These are phyloP conservation scores for Pythium rishiriense DNA, from an alignment of 352 stramenopile genomes.

Conservation along the genomic window DNA sequence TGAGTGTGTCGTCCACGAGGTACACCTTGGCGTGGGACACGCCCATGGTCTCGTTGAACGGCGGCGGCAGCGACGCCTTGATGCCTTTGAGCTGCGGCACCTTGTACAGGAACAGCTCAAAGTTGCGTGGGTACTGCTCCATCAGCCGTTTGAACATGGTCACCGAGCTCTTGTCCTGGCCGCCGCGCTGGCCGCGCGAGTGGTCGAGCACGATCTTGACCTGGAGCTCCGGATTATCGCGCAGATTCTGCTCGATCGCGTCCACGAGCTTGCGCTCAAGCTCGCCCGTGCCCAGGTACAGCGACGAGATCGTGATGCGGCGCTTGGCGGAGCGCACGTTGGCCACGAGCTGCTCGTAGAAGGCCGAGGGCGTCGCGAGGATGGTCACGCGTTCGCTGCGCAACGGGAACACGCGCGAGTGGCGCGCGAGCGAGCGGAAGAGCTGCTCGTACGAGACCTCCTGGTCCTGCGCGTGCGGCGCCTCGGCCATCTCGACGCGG, in stretches of 20 bases:
- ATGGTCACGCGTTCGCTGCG: constrained; percentile 49
- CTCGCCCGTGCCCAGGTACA: constrained; percentile 70
- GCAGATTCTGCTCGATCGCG: constrained; percentile 38
- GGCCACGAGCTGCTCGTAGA: constrained; percentile 61
- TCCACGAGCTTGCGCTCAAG: constrained; percentile 52
- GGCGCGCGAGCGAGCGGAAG: constrained; percentile 49
- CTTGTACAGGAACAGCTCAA: constrained; percentile 66
- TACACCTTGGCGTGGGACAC: constrained; percentile 87
- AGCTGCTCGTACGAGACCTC: constrained; percentile 34
- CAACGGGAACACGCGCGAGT: constrained; percentile 67
- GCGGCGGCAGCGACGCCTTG: constrained; percentile 58
- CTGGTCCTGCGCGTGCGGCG: neutral
- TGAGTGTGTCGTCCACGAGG: constrained; percentile 73
- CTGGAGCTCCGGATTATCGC: constrained; percentile 43
- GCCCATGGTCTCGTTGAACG: constrained; percentile 83
- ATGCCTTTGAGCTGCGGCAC: constrained; percentile 68
- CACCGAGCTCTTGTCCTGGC: constrained; percentile 50
- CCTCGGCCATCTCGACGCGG: constrained; percentile 3
- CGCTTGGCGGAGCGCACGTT: constrained; percentile 54
- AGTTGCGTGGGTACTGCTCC: constrained; percentile 46
- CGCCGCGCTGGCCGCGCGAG: constrained; percentile 60
- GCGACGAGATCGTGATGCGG: constrained; percentile 62
- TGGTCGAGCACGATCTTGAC: constrained; percentile 74
- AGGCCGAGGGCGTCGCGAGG: constrained; percentile 48
- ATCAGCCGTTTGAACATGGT: constrained; percentile 56